phyloP scores from a whole-genome alignment of 805 yeast genomes.

The Spathaspora girioi region DNA sequence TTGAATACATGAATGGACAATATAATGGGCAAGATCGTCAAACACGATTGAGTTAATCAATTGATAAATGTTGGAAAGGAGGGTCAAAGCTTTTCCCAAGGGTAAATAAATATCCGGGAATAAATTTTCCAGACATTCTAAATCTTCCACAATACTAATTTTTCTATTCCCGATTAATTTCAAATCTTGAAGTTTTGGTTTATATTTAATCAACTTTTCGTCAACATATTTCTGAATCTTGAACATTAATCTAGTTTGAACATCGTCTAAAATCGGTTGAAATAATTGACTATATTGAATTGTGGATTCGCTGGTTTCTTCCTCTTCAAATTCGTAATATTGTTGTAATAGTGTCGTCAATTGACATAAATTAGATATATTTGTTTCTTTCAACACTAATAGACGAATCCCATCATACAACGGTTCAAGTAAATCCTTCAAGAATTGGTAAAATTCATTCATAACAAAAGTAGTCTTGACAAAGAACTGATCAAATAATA shows the following conservation, averaged over 20 bases:
- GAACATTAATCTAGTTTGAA: conserved; percentile 77
- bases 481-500: conserved; percentile 56
- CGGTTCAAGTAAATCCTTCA: conserved; percentile 68
- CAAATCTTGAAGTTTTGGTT: conserved; percentile 66
- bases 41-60: conserved; percentile 73
- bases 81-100: conserved; percentile 58
- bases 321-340: conserved; percentile 63
- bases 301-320: conserved; percentile 42
- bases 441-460: conserved; percentile 51
- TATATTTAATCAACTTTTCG: conserved; percentile 60
- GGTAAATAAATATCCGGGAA: conserved; percentile 65
- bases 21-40: conserved; percentile 84
- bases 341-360: conserved; percentile 65
- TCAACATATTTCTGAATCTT: conserved; percentile 73
- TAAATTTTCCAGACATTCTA: conserved; percentile 34
- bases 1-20: conserved; percentile 71
- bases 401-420: conserved; percentile 68
- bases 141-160: conserved; percentile 17
- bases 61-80: conserved; percentile 76
- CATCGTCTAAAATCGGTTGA: conserved; percentile 68
- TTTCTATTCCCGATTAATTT: conserved; percentile 44
- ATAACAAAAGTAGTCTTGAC: conserved; percentile 10
- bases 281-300: conserved; percentile 54
- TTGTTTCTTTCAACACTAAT: conserved; percentile 64
- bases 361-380: conserved; percentile 69